phyloP scores from a whole-genome alignment of 768 basidiomycete species.

The Boletus huronensis region DNA sequence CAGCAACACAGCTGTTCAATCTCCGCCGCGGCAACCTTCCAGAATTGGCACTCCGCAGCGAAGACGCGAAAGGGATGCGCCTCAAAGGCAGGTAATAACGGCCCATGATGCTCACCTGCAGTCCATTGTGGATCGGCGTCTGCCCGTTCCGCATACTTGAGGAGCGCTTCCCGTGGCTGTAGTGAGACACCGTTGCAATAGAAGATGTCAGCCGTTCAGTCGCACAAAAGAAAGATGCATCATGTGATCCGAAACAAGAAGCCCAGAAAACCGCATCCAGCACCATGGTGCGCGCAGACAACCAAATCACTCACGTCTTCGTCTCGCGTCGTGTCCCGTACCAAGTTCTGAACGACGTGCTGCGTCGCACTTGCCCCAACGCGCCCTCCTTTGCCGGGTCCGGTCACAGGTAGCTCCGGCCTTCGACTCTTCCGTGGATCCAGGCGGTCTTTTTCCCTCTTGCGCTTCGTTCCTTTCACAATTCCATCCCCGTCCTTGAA shows the following conservation, averaged over 20 bases:
- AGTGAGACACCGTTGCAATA: constrained; percentile 16
- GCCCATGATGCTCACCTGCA: constrained; percentile 53
- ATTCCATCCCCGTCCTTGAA: constrained; percentile 76
- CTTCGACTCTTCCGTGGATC: constrained; percentile 90
- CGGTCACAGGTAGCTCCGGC: constrained; percentile 89
- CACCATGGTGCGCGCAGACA: neutral
- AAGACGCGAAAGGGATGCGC: constrained; percentile 2
- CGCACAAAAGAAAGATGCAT: constrained; percentile 11
- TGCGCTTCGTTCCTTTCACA: constrained; percentile 77
- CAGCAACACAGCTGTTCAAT: constrained; percentile 28
- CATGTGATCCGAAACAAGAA: constrained; percentile 15
- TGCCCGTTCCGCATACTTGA: constrained; percentile 81
- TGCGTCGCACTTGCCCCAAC: constrained; percentile 97
- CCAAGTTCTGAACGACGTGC: constrained; percentile 92
- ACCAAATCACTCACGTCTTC: constrained; percentile 78
- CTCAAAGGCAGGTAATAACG: constrained; percentile 14
- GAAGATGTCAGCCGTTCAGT: constrained; percentile 26
- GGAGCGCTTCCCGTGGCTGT: constrained; percentile 93
- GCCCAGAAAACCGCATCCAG: neutral
- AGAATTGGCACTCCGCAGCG: constrained; percentile 31
- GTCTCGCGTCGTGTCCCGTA: constrained; percentile 85
- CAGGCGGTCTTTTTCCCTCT: constrained; percentile 82
- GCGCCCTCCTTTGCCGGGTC: constrained; percentile 90
- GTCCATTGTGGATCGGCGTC: constrained; percentile 85
- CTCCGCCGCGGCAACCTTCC: constrained; percentile 31